Base-by-base conservation (phyloP, 768 basidiomycete species). In the Rhodotorula graminis region DNA sequence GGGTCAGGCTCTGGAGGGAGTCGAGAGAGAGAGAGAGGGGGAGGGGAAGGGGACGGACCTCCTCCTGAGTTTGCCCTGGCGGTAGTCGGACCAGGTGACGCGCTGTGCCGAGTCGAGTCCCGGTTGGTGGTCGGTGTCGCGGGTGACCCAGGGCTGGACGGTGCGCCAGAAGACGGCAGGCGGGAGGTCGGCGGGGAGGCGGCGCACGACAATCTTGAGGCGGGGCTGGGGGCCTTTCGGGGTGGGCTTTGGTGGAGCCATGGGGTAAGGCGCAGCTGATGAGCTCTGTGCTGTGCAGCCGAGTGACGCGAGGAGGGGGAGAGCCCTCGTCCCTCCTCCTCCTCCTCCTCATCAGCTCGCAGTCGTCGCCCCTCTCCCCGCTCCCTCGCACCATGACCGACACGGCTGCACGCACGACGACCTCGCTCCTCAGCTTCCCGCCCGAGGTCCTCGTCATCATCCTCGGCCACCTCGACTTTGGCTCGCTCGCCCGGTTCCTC, bases 121-220 rank as follows among this genome's bases (percentile, higher is more conserved):
- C 65, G 27, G 21, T 27, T 14, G 21, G 4, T 64, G 44, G 15
- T 85, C 82, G 0, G 88, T 87, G 49, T 92, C 88, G 27, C 90
- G 88, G 2, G 86, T 84, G 25, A 93, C 89, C 93, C 94, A 98
- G 3, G 84, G 79, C 64, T 88, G 84, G 7, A 93, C 92, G 72
- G 90, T 92, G 77, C 89, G 87, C 95, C 95, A 99, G 82, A 99
- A 98, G 65, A 96, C 82, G 4, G 87, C 87, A 77, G 93, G 93
- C 9, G 95, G 95, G 6, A 99, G 84, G 77, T 93, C 92, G 21
- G 94, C 90, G 0, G 95, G 95, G 10, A 97, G 84, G 52, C 92
- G 83, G 56, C 95, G 88, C 27, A 97, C 88, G 75, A 96, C 85
- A 44, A 88, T 88, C 84, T 99, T 98, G 65, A 74, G 70, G n/a